Evolutionary conservation across 192 early-diverging fungal genomes (phyloP).

Genomic region (Coemansia sp.): DNA sequence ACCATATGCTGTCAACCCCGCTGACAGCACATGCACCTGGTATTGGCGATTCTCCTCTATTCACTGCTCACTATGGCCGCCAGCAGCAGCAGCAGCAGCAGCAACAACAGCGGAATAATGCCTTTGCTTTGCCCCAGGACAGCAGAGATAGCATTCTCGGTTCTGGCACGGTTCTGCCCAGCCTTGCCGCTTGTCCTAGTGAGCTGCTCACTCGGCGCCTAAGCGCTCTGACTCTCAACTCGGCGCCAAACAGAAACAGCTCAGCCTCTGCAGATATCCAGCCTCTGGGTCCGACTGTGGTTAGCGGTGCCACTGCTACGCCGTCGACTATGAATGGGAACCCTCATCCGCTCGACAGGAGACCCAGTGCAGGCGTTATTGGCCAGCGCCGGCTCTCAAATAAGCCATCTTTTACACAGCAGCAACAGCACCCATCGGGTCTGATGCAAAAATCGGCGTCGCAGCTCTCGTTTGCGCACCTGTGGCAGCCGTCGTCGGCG

Average conservation of each 20-base stretch:
- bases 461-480: constrained; percentile 36
- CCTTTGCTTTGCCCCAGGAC: too few relatives aligned
- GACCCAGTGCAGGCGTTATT: constrained; percentile 48
- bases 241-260: not conserved
- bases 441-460: constrained; percentile 30
- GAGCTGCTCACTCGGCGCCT: constrained; percentile 48
- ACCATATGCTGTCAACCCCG: constrained; percentile 11
- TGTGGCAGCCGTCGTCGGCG: constrained; percentile 26
- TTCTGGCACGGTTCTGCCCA: constrained; percentile 16
- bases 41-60: constrained; percentile 16
- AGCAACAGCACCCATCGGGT: not conserved
- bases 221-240: constrained; percentile 37
- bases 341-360: constrained; percentile 26
- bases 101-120: constrained; percentile 11
- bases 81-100: constrained; percentile 10
- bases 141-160: too few relatives aligned
- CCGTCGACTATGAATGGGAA: constrained; percentile 4
- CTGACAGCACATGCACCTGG: constrained; percentile 6
- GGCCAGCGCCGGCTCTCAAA: constrained; percentile 47
- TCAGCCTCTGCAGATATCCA: not conserved
- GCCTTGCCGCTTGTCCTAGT: constrained; percentile 17
- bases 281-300: constrained; percentile 6
- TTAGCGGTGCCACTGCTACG: too few relatives aligned
- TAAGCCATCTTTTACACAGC: constrained; percentile 38
- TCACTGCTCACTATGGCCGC: constrained; percentile 11